Base-by-base conservation (phyloP, 495 filamentous ascomycete species). In the Parathielavia hyrcaniae region DNA sequence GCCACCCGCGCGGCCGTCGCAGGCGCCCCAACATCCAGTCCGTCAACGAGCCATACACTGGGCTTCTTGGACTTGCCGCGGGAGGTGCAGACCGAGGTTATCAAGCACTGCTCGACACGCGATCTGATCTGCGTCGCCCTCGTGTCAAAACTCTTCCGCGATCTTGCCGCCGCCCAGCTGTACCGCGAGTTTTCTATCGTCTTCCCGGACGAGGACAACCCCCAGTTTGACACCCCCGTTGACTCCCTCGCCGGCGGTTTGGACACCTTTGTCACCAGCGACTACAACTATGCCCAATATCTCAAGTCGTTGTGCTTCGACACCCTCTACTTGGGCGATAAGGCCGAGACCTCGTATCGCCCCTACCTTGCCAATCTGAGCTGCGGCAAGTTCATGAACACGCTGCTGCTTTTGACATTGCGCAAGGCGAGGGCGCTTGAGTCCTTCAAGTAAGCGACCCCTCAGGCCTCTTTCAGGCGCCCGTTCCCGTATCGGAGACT, bases 301-400 rank as follows among this genome's bases (percentile, higher is more conserved):
- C 69, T 85, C 40, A 72, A 73, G 47, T 70, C 76, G 43, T 68
- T 83, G 5, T 70, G 68, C 12, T 68, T 83, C 35, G 79, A 81
- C 53, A 76, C 77, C 0, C 65, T 77, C 7, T 73, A 67, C 63
- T 65, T 71, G 6, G 76, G 76, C 5, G 64, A 69, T 14, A 75
- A 75, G 63, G 77, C 71, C 7, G 76, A 79, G 47, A 55, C 63
- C 1, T 69, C 75, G 6, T 79, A 79, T 60, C 71, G 74, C 45
- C 61, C 74, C 0, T 81, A 78, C 52, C 68, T 73, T 4, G 75
- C 75, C 54, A 73, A 61, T 38, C 63, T 71, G 34, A 79, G 75
- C 67, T 81, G 77, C 61, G 80, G 79, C 10, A 86, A 83, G 67
- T 81, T 84, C 30, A 73, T 86, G 70, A 86, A 82, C 55, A 83